phyloP scores from a whole-genome alignment of 108 stramenopile genomes.

The Epithemia pelagica region DNA sequence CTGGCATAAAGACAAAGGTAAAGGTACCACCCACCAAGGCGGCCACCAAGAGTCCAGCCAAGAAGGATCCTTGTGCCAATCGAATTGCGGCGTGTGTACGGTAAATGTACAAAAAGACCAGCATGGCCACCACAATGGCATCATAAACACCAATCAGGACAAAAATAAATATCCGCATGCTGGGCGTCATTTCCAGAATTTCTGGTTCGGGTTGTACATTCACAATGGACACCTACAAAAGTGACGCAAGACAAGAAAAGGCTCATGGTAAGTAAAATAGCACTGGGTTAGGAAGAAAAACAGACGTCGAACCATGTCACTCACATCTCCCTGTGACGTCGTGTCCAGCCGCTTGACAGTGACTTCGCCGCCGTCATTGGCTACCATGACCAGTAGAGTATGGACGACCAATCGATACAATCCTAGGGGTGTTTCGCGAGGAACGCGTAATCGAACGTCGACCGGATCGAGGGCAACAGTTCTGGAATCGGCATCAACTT shows the following conservation, averaged over 20 bases:
- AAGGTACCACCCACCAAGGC: background rate
- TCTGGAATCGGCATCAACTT: background rate
- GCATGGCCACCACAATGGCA: slow-evolving; percentile 1
- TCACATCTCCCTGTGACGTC: background rate
- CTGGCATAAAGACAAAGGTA: slow-evolving; percentile 10
- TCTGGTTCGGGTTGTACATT: background rate
- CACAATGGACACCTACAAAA: background rate
- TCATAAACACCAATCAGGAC: slow-evolving; percentile 11
- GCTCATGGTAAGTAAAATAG: too few species aligned
- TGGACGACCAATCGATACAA: background rate
- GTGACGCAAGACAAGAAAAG: too few species aligned
- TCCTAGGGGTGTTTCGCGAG: background rate
- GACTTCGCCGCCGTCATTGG: background rate
- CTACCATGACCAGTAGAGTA: background rate
- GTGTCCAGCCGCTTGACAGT: background rate
- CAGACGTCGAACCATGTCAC: background rate
- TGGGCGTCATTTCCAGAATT: slow-evolving; percentile 1
- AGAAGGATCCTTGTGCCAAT: slow-evolving; percentile 21
- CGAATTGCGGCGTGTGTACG: slow-evolving; percentile 19
- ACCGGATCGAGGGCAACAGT: background rate
- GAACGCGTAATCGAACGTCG: background rate
- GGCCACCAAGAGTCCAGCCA: slow-evolving; percentile 9
- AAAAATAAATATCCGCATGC: background rate
- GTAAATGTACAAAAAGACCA: slow-evolving; percentile 7
- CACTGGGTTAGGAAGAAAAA: too few species aligned